These are phyloP conservation scores for Termitomyces sp. DNA, from an alignment of 1,284 basidiomycete genomes.

Conservation along the genomic window DNA sequence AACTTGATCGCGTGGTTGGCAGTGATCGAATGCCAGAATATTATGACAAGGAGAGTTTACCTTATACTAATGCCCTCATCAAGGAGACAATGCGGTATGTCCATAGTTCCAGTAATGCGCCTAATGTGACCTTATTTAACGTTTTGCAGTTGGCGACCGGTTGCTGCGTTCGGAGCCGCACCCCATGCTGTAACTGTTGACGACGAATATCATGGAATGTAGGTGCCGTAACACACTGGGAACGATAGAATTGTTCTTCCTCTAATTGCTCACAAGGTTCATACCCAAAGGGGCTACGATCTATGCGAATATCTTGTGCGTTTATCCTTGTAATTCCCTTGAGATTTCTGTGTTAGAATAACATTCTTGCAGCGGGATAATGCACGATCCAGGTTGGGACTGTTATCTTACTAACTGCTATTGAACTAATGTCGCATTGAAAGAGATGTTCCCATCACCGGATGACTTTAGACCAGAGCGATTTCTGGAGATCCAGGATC, in stretches of 20 bases:
- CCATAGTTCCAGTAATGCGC: neutral
- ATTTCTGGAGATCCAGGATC: slow-evolving; percentile 29
- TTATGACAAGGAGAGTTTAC: slow-evolving; percentile 33
- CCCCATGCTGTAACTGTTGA: slow-evolving; percentile 36
- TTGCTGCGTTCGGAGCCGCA: slow-evolving; percentile 35
- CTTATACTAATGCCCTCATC: slow-evolving; percentile 39
- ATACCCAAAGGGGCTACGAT: slow-evolving; percentile 41
- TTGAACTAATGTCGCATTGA: slow-evolving; percentile 7
- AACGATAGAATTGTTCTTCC: neutral
- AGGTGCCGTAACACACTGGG: neutral
- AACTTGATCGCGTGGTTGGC: slow-evolving; percentile 39
- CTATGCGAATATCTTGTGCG: slow-evolving; percentile 39
- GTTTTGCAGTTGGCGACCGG: slow-evolving; percentile 33
- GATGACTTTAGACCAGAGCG: slow-evolving; percentile 37
- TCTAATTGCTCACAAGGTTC: slow-evolving; percentile 26
- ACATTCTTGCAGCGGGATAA: slow-evolving; percentile 31
- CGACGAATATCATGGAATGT: slow-evolving; percentile 36
- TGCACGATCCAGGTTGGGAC: slow-evolving; percentile 32
- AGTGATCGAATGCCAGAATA: slow-evolving; percentile 41
- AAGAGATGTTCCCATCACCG: slow-evolving; percentile 30
- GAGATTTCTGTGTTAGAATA: neutral
- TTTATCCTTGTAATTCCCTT: neutral
- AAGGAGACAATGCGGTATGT: slow-evolving; percentile 35
- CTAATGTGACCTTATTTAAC: neutral
- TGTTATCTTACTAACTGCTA: neutral